Evolutionary conservation across 768 basidiomycete species (phyloP).

Genomic region (Hygrophorus pudorinus): DNA sequence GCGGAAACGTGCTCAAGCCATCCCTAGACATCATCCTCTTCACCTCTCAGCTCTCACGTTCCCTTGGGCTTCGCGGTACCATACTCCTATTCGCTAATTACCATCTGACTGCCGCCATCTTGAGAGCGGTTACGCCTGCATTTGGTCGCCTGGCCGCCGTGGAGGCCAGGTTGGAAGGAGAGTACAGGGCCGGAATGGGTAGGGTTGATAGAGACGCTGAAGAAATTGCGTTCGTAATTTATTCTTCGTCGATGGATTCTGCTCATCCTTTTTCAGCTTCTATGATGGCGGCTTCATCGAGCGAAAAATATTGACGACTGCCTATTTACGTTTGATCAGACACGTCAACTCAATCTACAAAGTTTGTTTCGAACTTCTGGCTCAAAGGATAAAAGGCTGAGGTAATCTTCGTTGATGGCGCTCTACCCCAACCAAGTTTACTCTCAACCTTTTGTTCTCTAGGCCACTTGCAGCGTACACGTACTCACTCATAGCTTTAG

Average conservation of each 20-base stretch:
- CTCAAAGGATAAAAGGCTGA: neutral
- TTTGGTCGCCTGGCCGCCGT: constrained; percentile 86
- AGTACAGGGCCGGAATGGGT: constrained; percentile 81
- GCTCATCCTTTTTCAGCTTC: constrained; percentile 42
- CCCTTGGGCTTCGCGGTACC: constrained; percentile 80
- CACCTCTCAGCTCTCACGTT: constrained; percentile 81
- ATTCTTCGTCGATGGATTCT: neutral
- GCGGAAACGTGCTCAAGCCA: constrained; percentile 91
- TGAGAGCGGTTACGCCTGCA: constrained; percentile 81
- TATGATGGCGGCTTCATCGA: constrained; percentile 86
- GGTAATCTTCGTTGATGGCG: too few relatives aligned
- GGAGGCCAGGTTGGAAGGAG: constrained; percentile 83
- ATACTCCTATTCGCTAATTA: constrained; percentile 75
- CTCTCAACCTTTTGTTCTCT: too few relatives aligned
- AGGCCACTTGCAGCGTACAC: too few relatives aligned
- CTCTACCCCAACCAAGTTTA: too few relatives aligned
- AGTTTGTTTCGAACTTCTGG: constrained; percentile 24
- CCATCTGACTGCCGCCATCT: constrained; percentile 72
- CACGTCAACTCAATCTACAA: constrained; percentile 92
- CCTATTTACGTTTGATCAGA: constrained; percentile 72
- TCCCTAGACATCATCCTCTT: constrained; percentile 86
- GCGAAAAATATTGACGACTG: constrained; percentile 65
- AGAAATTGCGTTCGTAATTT: constrained; percentile 69
- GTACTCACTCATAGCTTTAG: constrained; percentile 22
- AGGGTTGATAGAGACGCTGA: constrained; percentile 84